These are phyloP conservation scores for Debaryomycetaceae sp. DNA, from an alignment of 1,139 yeast genomes.

Conservation along the genomic window DNA sequence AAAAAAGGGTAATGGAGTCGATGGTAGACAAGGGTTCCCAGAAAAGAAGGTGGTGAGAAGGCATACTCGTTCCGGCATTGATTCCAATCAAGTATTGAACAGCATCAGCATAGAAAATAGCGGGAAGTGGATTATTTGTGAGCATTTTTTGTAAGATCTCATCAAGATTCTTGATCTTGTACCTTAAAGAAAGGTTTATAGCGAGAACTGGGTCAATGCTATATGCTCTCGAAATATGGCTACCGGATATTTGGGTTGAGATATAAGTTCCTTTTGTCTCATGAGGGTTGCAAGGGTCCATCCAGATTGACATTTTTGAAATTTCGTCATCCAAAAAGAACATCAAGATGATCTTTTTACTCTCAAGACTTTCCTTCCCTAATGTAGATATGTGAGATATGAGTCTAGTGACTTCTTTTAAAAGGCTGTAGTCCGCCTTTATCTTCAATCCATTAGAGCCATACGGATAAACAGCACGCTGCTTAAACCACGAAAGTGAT, in stretches of 20 bases:
- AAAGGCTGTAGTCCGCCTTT: slow-evolving; percentile 62
- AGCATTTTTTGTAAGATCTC: slow-evolving; percentile 48
- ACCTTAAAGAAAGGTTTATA: slow-evolving; percentile 63
- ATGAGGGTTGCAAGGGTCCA: slow-evolving; percentile 59
- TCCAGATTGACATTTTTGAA: slow-evolving; percentile 71
- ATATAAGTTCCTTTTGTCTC: slow-evolving; percentile 38
- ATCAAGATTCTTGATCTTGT: slow-evolving; percentile 39
- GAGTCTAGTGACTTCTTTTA: slow-evolving; percentile 50
- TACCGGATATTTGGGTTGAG: slow-evolving; percentile 30
- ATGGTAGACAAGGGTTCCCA: slow-evolving; percentile 83
- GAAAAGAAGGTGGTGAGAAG: slow-evolving; percentile 51
- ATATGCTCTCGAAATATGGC: slow-evolving; percentile 54
- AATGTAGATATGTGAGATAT: slow-evolving; percentile 22
- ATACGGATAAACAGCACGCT: slow-evolving; percentile 67
- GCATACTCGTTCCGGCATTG: slow-evolving; percentile 39
- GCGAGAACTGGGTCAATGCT: slow-evolving; percentile 71
- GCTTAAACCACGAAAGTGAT: slow-evolving; percentile 75
- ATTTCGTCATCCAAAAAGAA: slow-evolving; percentile 77
- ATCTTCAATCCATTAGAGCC: slow-evolving; percentile 78
- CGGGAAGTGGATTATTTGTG: slow-evolving; percentile 55
- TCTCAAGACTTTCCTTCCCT: slow-evolving; percentile 25
- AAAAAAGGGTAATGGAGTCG: slow-evolving; percentile 79
- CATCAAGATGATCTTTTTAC: slow-evolving; percentile 50
- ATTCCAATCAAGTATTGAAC: slow-evolving; percentile 54
- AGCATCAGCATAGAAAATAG: slow-evolving; percentile 62